phyloP scores from a whole-genome alignment of 495 filamentous ascomycete genomes.

The Letharia columbiana region DNA sequence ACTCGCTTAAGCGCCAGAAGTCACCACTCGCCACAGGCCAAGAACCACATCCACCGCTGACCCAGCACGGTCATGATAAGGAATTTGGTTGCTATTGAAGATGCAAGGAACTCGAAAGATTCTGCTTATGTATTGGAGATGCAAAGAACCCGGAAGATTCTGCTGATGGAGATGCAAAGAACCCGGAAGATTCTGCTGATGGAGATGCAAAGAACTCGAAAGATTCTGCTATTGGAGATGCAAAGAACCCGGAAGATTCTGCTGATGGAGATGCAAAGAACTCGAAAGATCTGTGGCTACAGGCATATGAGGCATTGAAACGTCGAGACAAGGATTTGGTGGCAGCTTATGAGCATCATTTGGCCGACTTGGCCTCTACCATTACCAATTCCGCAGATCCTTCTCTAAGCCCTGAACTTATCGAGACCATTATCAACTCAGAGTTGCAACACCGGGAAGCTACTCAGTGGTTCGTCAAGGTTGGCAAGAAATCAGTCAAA shows the following conservation, averaged over 20 bases:
- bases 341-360: constrained; percentile 15
- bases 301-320: constrained; percentile 22
- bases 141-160: constrained; percentile 5
- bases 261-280: not conserved
- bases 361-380: not conserved
- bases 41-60: too few species aligned
- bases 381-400: not conserved
- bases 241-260: not conserved
- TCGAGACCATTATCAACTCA: constrained; percentile 15
- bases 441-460: constrained; percentile 9
- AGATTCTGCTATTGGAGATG: not conserved
- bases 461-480: constrained; percentile 1
- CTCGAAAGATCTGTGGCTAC: constrained; percentile 20
- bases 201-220: not conserved
- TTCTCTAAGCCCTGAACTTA: not conserved
- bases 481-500: constrained; percentile 24
- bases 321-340: constrained; percentile 17
- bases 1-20: too few species aligned
- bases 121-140: too few species aligned
- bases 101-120: constrained; percentile 6
- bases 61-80: too few species aligned
- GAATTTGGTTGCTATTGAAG: too few species aligned
- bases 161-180: not conserved
- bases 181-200: not conserved
- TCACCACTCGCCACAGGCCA: too few species aligned